Conservation (phyloP, 1,139 yeast genomes). For the Yamadazyma triangularis region DNA sequence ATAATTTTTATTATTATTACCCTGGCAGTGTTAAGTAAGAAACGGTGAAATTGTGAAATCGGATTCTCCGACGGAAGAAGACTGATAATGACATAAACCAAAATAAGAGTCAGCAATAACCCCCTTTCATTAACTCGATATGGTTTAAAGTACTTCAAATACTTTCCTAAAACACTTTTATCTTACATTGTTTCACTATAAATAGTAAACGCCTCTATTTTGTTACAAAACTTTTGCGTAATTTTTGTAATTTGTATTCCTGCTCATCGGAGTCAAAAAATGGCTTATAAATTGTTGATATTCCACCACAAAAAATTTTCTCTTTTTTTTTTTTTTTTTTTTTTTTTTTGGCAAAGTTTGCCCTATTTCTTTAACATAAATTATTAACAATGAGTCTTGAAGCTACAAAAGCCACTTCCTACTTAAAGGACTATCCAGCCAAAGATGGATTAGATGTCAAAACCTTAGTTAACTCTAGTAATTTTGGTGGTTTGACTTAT, state of each 20-base stretch:
- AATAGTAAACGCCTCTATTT: too few relatives aligned
- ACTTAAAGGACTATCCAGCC: conserved; percentile 58
- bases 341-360: conserved; percentile 44
- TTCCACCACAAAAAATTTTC: conserved; percentile 5
- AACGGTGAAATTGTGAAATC: too few relatives aligned
- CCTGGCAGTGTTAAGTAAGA: too few relatives aligned
- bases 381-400: conserved; percentile 39
- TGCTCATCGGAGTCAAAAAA: conserved; percentile 10
- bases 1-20: too few relatives aligned
- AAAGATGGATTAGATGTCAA: conserved; percentile 85
- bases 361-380: conserved; percentile 18
- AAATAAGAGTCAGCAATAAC: too few relatives aligned
- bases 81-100: too few relatives aligned
- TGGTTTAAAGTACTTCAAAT: too few relatives aligned
- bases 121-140: too few relatives aligned
- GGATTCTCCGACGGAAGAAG: too few relatives aligned
- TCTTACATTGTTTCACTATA: too few relatives aligned
- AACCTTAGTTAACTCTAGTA: conserved; percentile 82
- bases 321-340: conserved; percentile 7
- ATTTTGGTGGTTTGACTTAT: conserved; percentile 95
- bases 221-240: neutral
- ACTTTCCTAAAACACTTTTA: too few relatives aligned
- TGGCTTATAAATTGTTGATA: conserved; percentile 8
- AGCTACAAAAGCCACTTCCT: conserved; percentile 62
- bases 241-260: neutral